These are phyloP conservation scores for Alloteropsis semialata DNA, from an alignment of 176 grass and related monocot species.

Conservation along the genomic window DNA sequence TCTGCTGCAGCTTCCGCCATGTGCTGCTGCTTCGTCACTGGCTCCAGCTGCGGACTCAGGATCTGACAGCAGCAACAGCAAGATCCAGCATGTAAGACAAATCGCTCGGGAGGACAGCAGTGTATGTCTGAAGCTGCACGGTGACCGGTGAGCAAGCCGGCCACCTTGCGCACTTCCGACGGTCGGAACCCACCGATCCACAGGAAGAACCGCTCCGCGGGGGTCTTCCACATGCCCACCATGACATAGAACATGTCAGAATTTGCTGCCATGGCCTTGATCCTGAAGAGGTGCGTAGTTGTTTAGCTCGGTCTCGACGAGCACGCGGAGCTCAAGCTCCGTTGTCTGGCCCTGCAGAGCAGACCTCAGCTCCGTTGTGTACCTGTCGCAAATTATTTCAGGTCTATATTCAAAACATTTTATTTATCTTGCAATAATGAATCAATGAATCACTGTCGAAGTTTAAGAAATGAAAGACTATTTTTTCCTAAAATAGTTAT, in stretches of 20 bases:
- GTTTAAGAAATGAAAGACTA: too few species aligned
- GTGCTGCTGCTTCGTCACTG: conserved; percentile 57
- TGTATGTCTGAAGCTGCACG: background rate
- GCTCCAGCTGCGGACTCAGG: conserved; percentile 66
- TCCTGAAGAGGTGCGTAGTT: conserved; percentile 74
- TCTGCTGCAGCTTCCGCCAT: conserved; percentile 69
- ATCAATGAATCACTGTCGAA: too few species aligned
- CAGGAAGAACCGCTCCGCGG: conserved; percentile 87
- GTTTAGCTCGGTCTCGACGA: conserved; percentile 60
- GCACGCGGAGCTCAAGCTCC: conserved; percentile 63
- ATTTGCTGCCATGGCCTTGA: conserved; percentile 64
- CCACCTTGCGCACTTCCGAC: conserved; percentile 95
- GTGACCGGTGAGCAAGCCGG: background rate
- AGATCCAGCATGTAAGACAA: background rate
- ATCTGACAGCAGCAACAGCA: conserved; percentile 43
- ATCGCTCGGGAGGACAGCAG: background rate
- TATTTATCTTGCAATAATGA: too few species aligned
- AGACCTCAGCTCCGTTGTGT: conserved; percentile 55
- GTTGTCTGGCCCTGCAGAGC: conserved; percentile 64
- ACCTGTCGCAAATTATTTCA: too few species aligned
- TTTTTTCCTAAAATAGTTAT: too few species aligned
- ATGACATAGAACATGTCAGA: conserved; percentile 82
- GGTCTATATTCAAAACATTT: too few species aligned
- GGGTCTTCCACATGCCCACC: conserved; percentile 84
- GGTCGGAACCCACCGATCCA: conserved; percentile 99